Conservation (phyloP, 2,329 filamentous ascomycete genomes). For the Rutstroemia sp. region DNA sequence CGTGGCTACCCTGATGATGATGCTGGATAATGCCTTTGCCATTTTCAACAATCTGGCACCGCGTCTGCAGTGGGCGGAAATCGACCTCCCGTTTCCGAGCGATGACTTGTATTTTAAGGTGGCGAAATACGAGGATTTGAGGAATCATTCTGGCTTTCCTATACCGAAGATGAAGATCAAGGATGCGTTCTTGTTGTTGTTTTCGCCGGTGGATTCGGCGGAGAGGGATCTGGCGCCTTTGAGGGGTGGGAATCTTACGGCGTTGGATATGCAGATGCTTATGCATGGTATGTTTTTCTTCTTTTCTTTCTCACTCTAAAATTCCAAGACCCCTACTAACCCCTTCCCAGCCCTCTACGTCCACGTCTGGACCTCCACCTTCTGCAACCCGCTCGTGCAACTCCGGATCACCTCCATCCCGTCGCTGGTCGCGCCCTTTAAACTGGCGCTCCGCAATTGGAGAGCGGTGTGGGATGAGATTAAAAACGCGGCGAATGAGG, state of each 20-base stretch:
- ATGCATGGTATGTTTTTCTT: slow-evolving; percentile 23
- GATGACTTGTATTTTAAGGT: slow-evolving; percentile 24
- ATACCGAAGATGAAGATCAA: slow-evolving; percentile 24
- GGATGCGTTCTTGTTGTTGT: slow-evolving; percentile 24
- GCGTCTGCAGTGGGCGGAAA: slow-evolving; percentile 28
- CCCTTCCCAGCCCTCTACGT: slow-evolving; percentile 19
- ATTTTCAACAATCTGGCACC: slow-evolving; percentile 29
- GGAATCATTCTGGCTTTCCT: slow-evolving; percentile 14
- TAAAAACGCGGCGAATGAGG: slow-evolving; percentile 9
- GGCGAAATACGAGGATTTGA: slow-evolving; percentile 22
- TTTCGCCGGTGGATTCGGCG: slow-evolving; percentile 12
- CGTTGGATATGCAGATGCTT: slow-evolving; percentile 28
- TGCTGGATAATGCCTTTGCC: slow-evolving; percentile 28
- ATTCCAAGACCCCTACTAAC: background rate
- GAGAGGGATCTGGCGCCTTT: slow-evolving; percentile 17
- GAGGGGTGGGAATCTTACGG: slow-evolving; percentile 16
- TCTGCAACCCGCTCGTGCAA: slow-evolving; percentile 20
- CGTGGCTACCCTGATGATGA: slow-evolving; percentile 20
- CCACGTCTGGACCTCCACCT: slow-evolving; percentile 24
- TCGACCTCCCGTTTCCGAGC: slow-evolving; percentile 25
- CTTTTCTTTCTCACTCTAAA: background rate
- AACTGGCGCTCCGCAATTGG: slow-evolving; percentile 25
- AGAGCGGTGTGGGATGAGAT: slow-evolving; percentile 26
- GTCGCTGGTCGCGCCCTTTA: slow-evolving; percentile 20
- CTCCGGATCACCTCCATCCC: slow-evolving; percentile 15